Conservation (phyloP, 1,139 yeast genomes). For the Geotrichum aggregatum region DNA sequence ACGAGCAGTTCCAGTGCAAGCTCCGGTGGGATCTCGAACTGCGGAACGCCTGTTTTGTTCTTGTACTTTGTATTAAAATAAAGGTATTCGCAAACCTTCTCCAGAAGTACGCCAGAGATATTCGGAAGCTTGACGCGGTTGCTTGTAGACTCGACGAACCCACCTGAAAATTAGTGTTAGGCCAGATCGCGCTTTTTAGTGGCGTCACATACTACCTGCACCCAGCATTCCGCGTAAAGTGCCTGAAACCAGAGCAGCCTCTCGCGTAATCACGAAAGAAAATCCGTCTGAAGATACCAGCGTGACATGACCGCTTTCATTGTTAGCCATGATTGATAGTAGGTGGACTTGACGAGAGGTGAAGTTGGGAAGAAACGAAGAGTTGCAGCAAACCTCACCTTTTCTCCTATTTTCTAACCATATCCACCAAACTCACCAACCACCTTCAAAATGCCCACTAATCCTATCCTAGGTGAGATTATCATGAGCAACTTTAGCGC, state of each 20-base stretch:
- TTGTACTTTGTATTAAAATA: slow-evolving; percentile 70
- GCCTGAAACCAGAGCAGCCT: slow-evolving; percentile 81
- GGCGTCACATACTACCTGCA: slow-evolving; percentile 32
- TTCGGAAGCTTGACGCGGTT: slow-evolving; percentile 50
- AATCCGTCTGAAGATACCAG: slow-evolving; percentile 73
- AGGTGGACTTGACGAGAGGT: not conserved
- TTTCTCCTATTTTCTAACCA: not conserved
- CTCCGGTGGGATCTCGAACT: slow-evolving; percentile 88
- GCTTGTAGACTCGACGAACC: slow-evolving; percentile 50
- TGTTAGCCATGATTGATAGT: slow-evolving; percentile 6
- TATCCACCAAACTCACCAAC: not conserved
- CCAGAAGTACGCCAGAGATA: slow-evolving; percentile 68
- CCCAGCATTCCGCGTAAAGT: slow-evolving; percentile 69
- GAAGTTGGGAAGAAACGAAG: not conserved
- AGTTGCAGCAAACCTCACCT: not conserved
- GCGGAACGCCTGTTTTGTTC: slow-evolving; percentile 65
- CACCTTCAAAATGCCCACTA: slow-evolving; percentile 19
- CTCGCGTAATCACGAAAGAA: slow-evolving; percentile 59
- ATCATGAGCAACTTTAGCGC: too few species aligned
- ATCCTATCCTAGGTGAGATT: slow-evolving; percentile 21
- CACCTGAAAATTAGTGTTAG: slow-evolving; percentile 17
- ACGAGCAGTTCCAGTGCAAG: slow-evolving; percentile 86
- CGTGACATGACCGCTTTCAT: slow-evolving; percentile 47
- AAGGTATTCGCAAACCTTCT: slow-evolving; percentile 80
- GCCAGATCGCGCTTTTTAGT: not conserved